Percentiles rank a stretch among this genome's conserved stretches.
phyloP scores from a whole-genome alignment of 371 early-diverging fungal species.

The Vavraia culicis region DNA sequence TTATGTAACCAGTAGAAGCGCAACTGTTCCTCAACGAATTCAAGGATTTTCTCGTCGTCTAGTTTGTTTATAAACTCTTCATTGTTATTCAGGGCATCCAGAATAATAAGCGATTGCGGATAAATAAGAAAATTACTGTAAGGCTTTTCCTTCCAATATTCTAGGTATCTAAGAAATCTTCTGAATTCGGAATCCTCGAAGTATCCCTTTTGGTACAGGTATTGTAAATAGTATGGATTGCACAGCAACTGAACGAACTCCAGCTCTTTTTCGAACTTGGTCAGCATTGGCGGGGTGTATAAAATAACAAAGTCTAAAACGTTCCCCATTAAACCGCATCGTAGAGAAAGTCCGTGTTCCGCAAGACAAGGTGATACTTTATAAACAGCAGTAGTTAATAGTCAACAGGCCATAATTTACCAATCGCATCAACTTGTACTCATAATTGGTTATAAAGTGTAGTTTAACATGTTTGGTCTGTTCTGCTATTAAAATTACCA shows the following conservation, averaged over 20 bases:
- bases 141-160: conserved; percentile 35
- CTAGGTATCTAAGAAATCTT: conserved; percentile 33
- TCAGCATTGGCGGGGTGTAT: neutral
- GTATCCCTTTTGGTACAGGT: conserved; percentile 37
- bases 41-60: conserved; percentile 23
- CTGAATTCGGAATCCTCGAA: conserved; percentile 35
- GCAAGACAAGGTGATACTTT: too few species aligned
- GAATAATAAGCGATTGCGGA: conserved; percentile 39
- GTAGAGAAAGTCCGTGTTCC: too few species aligned
- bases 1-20: conserved; percentile 20
- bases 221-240: conserved; percentile 42
- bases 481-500: too few species aligned
- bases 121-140: conserved; percentile 37
- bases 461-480: too few species aligned
- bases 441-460: too few species aligned
- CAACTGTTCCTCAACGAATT: conserved; percentile 17
- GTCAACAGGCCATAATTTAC: too few species aligned
- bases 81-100: conserved; percentile 30
- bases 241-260: conserved; percentile 44
- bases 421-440: too few species aligned
- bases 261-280: conserved; percentile 38
- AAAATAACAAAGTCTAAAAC: too few species aligned
- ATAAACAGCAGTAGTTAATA: too few species aligned
- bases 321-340: too few species aligned
- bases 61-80: conserved; percentile 24